Evolutionary conservation across 495 filamentous ascomycete species (phyloP).

Genomic region (Penicillium taxi): DNA sequence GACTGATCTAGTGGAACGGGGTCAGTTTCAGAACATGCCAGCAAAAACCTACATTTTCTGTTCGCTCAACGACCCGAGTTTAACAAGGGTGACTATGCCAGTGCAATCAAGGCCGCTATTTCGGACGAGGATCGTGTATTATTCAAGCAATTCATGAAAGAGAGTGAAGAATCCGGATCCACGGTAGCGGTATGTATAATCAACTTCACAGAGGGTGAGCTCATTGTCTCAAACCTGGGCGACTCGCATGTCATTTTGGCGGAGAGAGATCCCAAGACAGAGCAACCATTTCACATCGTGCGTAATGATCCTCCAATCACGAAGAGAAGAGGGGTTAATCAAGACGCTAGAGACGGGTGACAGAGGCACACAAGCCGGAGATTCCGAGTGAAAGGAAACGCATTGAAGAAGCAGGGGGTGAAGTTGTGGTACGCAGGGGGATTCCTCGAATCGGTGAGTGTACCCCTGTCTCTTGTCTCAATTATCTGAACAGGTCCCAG

Average conservation of each 20-base stretch:
- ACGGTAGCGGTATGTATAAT: constrained; percentile 32
- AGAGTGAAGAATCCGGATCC: constrained; percentile 27
- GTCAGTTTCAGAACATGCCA: constrained; percentile 29
- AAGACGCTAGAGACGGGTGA: constrained; percentile 26
- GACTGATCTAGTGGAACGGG: constrained; percentile 24
- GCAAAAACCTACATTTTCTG: constrained; percentile 20
- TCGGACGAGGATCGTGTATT: constrained; percentile 33
- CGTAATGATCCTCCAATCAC: not conserved
- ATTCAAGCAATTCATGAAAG: constrained; percentile 19
- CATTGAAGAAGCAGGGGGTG: constrained; percentile 32
- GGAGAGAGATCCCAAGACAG: constrained; percentile 23
- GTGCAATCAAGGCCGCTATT: constrained; percentile 27
- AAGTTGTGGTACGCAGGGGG: constrained; percentile 19
- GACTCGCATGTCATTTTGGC: constrained; percentile 36
- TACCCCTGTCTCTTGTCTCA: not conserved
- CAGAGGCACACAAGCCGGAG: constrained; percentile 32
- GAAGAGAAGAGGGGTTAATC: not conserved
- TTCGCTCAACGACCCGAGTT: constrained; percentile 28
- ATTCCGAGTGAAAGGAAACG: constrained; percentile 23
- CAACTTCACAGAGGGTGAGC: constrained; percentile 28
- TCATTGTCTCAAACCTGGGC: constrained; percentile 34
- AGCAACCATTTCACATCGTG: constrained; percentile 25
- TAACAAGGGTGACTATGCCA: constrained; percentile 22
- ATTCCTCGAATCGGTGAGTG: constrained; percentile 27
- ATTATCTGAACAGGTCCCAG: not conserved